These are phyloP conservation scores for Penicillium sp. DNA, from an alignment of 2,329 filamentous ascomycete genomes.

Conservation along the genomic window DNA sequence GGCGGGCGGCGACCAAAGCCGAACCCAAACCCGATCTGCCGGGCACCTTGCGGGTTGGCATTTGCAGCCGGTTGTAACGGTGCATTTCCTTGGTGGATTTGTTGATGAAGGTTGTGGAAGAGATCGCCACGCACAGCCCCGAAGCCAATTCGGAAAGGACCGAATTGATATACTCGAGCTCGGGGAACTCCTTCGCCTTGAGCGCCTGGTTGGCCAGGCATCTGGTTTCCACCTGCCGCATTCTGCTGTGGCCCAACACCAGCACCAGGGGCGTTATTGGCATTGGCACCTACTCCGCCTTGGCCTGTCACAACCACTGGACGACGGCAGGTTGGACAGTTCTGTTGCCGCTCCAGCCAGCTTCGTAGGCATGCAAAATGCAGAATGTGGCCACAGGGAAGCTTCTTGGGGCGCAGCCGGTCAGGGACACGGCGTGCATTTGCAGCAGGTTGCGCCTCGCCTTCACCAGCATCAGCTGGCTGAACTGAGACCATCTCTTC, in stretches of 20 bases:
- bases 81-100: constrained; percentile 53
- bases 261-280: constrained; percentile 28
- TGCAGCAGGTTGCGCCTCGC: constrained; percentile 26
- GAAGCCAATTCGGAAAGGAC: constrained; percentile 71
- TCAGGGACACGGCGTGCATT: constrained; percentile 60
- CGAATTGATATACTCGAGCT: constrained; percentile 67
- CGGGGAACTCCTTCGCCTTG: constrained; percentile 42
- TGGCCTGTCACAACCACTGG: constrained; percentile 62
- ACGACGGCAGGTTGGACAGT: constrained; percentile 88
- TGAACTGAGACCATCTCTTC: constrained; percentile 90
- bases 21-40: constrained; percentile 43
- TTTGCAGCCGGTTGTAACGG: constrained; percentile 37
- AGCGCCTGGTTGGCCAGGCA: constrained; percentile 40
- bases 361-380: constrained; percentile 93
- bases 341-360: constrained; percentile 96
- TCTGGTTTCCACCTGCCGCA: constrained; percentile 36
- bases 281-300: constrained; percentile 23
- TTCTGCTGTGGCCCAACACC: constrained; percentile 28
- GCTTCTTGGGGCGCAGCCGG: constrained; percentile 83
- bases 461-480: constrained; percentile 43
- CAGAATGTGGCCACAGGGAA: constrained; percentile 92
- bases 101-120: constrained; percentile 65
- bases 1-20: constrained; percentile 39
- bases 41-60: constrained; percentile 32
- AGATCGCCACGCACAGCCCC: constrained; percentile 58